Evolutionary conservation across 148 eudicot species (phyloP).

Genomic region (Heliosperma pusillum): DNA sequence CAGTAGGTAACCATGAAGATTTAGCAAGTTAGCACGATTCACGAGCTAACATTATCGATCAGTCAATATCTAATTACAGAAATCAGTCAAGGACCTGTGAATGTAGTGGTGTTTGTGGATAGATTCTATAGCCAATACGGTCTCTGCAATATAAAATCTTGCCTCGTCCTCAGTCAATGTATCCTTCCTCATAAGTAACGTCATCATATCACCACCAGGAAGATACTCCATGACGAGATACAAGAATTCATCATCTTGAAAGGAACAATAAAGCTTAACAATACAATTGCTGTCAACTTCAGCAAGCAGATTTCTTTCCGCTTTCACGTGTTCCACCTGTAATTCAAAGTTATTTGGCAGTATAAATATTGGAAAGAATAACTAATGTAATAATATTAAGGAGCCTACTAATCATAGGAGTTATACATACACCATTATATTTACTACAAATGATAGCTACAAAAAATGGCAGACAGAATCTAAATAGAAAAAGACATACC

Average conservation of each 20-base stretch:
- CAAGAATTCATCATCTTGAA: constrained; percentile 87
- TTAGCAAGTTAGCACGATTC: background rate
- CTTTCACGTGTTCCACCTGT: constrained; percentile 95
- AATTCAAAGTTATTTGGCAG: constrained; percentile 26
- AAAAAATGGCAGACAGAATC: background rate
- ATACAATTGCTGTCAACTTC: constrained; percentile 98
- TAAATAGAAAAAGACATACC: constrained; percentile 40
- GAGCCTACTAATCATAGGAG: background rate
- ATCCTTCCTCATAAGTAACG: constrained; percentile 93
- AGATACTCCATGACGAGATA: constrained; percentile 97
- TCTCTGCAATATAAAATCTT: constrained; percentile 93
- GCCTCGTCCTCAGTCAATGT: constrained; percentile 85
- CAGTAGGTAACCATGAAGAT: constrained; percentile 13
- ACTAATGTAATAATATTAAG: background rate
- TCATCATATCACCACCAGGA: constrained; percentile 99
- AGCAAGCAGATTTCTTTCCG: constrained; percentile 95
- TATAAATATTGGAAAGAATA: background rate
- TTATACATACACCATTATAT: background rate
- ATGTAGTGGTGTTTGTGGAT: constrained; percentile 91
- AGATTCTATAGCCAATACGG: constrained; percentile 92
- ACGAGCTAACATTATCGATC: constrained; percentile 2
- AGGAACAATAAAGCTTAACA: constrained; percentile 89
- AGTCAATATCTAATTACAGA: constrained; percentile 2
- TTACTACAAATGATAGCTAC: background rate
- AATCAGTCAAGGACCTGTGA: constrained; percentile 57